Conservation (phyloP, 495 filamentous ascomycete species). For the Cercophora sp. region DNA sequence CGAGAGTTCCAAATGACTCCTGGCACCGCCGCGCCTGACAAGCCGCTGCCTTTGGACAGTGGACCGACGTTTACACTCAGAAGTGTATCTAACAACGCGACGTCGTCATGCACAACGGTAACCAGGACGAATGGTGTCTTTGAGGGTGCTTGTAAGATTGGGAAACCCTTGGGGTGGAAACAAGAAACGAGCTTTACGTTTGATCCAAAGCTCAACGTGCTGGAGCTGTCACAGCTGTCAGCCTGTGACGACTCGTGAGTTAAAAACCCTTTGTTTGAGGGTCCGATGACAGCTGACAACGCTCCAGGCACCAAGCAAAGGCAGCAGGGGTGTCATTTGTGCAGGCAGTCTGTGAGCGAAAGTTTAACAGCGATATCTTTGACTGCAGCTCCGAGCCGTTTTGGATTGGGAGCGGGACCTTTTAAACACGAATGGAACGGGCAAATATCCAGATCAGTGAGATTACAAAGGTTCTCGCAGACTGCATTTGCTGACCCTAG, state of each 20-base stretch:
- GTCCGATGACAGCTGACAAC: background rate
- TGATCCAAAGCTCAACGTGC: slow-evolving; percentile 28
- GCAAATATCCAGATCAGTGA: too few relatives aligned
- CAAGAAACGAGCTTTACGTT: slow-evolving; percentile 29
- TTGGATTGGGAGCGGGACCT: slow-evolving; percentile 34
- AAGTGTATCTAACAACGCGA: slow-evolving; percentile 26
- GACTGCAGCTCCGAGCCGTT: slow-evolving; percentile 31
- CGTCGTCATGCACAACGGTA: slow-evolving; percentile 25
- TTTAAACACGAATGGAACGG: too few relatives aligned
- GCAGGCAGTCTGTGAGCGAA: slow-evolving; percentile 32
- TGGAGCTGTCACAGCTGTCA: slow-evolving; percentile 32
- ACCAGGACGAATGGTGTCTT: slow-evolving; percentile 19
- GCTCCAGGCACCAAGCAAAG: slow-evolving; percentile 3
- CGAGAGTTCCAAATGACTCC: slow-evolving; percentile 28
- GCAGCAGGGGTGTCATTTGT: slow-evolving; percentile 30
- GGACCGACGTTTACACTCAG: slow-evolving; percentile 35
- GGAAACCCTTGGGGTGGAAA: slow-evolving; percentile 4
- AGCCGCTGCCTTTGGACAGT: slow-evolving; percentile 19
- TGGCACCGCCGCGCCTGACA: slow-evolving; percentile 14
- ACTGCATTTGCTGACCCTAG: too few relatives aligned
- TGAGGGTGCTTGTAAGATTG: slow-evolving; percentile 20
- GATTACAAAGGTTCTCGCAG: too few relatives aligned
- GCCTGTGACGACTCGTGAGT: slow-evolving; percentile 29
- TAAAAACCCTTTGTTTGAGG: slow-evolving; percentile 18
- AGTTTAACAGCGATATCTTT: slow-evolving; percentile 26